Conservation (phyloP, 139 green algal genomes). For the Eudorina sp. region DNA sequence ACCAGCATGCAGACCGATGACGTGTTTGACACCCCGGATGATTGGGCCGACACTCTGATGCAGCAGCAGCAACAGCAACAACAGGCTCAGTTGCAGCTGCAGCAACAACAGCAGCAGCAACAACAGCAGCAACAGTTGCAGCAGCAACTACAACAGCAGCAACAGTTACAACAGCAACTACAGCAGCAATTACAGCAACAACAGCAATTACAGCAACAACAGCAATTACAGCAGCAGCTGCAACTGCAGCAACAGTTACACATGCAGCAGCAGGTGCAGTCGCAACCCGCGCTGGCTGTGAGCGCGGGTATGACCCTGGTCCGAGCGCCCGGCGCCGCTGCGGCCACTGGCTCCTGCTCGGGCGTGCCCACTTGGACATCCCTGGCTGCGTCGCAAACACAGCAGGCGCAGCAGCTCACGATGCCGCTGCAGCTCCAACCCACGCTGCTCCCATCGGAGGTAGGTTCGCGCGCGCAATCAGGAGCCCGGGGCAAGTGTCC, state of each 20-base stretch:
- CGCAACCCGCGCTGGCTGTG: no score
- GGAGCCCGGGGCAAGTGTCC: no score
- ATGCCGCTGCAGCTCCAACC: slow-evolving; percentile 2
- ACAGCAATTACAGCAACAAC: neutral
- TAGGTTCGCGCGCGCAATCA: no score
- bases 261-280: neutral
- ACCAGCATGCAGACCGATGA: neutral
- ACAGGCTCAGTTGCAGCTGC: neutral
- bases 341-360: neutral
- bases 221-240: neutral
- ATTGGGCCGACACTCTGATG: slow-evolving; percentile 16
- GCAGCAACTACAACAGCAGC: neutral
- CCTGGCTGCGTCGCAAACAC: neutral
- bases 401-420: neutral
- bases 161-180: neutral
- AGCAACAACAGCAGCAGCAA: neutral
- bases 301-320: neutral
- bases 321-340: neutral
- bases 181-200: neutral
- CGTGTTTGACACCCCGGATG: neutral
- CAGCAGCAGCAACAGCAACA: neutral
- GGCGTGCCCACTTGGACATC: neutral
- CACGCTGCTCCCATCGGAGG: neutral
- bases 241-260: neutral
- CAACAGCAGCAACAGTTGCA: neutral